Evolutionary conservation across 345 rosid genomes (phyloP).

Genomic region (Ceriops tagal): DNA sequence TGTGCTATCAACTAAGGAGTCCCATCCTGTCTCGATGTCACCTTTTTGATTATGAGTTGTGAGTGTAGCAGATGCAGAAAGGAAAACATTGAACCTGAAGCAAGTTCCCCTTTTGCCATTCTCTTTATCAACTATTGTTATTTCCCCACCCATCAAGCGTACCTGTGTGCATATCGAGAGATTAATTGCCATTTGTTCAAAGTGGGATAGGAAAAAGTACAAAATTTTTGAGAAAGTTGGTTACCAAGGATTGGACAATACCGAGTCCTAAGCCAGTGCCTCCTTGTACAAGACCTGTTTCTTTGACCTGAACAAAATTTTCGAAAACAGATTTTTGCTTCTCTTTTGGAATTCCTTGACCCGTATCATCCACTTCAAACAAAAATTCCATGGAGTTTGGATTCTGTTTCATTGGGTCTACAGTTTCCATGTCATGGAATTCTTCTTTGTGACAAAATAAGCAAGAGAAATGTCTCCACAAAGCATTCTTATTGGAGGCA

Average conservation of each 20-base stretch:
- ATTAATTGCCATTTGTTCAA: neutral
- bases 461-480: constrained; percentile 21
- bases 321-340: constrained; percentile 62
- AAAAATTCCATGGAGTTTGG: constrained; percentile 39
- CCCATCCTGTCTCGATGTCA: constrained; percentile 30
- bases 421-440: constrained; percentile 14
- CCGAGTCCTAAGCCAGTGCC: constrained; percentile 92
- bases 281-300: constrained; percentile 49
- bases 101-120: constrained; percentile 63
- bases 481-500: constrained; percentile 25
- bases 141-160: constrained; percentile 82
- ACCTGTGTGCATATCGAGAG: constrained; percentile 40
- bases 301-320: constrained; percentile 75
- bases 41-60: constrained; percentile 9
- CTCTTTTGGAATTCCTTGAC: constrained; percentile 75
- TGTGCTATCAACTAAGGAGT: constrained; percentile 1
- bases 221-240: neutral
- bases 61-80: constrained; percentile 23
- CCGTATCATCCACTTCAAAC: constrained; percentile 81
- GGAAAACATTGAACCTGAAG: constrained; percentile 64
- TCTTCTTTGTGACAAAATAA: constrained; percentile 24
- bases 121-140: constrained; percentile 54
- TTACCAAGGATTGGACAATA: constrained; percentile 82
- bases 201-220: neutral
- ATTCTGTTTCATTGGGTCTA: constrained; percentile 22